Evolutionary conservation across 2,329 filamentous ascomycete genomes (phyloP).

Genomic region (Aspergillus fructus): DNA sequence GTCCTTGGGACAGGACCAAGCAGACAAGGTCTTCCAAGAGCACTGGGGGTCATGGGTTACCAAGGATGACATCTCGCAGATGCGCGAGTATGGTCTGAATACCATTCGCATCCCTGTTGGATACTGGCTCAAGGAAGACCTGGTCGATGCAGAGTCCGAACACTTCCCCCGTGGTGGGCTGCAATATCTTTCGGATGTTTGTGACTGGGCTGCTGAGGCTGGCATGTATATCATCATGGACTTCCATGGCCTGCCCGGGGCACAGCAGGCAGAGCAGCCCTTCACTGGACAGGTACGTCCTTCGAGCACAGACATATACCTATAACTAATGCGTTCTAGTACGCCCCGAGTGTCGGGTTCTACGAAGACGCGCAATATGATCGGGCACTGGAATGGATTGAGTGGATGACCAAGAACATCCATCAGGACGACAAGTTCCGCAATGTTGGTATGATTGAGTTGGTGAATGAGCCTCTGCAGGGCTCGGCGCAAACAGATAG

Average conservation of each 20-base stretch:
- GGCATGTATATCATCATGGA: slow-evolving; percentile 57
- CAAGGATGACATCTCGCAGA: slow-evolving; percentile 49
- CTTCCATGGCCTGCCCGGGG: slow-evolving; percentile 33
- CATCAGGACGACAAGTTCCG: slow-evolving; percentile 50
- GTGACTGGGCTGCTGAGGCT: slow-evolving; percentile 49
- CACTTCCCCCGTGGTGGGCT: slow-evolving; percentile 53
- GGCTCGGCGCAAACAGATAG: slow-evolving; percentile 32
- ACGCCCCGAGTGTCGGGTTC: slow-evolving; percentile 49
- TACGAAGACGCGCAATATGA: slow-evolving; percentile 58
- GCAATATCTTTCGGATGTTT: slow-evolving; percentile 48
- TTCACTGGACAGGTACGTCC: neutral
- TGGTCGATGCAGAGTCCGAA: slow-evolving; percentile 50
- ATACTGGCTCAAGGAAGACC: slow-evolving; percentile 55
- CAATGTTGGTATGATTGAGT: slow-evolving; percentile 59
- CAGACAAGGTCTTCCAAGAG: slow-evolving; percentile 48
- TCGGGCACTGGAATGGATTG: slow-evolving; percentile 56
- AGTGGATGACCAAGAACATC: slow-evolving; percentile 55
- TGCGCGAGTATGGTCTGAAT: slow-evolving; percentile 53
- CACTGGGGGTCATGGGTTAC: slow-evolving; percentile 56
- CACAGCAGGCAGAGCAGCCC: slow-evolving; percentile 3
- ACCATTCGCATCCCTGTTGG: slow-evolving; percentile 56
- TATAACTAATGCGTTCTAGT: slow-evolving; percentile 19
- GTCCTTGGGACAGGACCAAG: slow-evolving; percentile 48
- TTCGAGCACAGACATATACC: no score
- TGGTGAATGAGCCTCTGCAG: slow-evolving; percentile 59